phyloP scores from a whole-genome alignment of 1,139 yeast genomes.

The Ogataea hybrid region DNA sequence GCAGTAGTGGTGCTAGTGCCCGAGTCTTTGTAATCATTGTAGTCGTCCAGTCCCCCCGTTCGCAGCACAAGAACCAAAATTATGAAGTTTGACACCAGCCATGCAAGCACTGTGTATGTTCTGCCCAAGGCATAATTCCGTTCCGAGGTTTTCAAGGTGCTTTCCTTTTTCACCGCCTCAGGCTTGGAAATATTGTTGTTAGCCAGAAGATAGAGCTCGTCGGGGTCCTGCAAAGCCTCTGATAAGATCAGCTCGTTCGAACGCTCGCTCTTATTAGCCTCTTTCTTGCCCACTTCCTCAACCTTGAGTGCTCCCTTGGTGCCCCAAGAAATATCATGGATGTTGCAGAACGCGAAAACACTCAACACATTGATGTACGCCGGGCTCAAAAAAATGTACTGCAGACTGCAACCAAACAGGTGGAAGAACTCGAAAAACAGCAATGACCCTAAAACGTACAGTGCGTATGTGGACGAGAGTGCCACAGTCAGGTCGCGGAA shows the following conservation, averaged over 20 bases:
- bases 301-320: slow-evolving; percentile 62
- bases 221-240: slow-evolving; percentile 31
- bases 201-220: slow-evolving; percentile 27
- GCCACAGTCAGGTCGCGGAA: slow-evolving; percentile 89
- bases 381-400: slow-evolving; percentile 70
- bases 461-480: slow-evolving; percentile 75
- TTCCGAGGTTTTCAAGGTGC: slow-evolving; percentile 45
- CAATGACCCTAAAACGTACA: slow-evolving; percentile 74
- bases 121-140: slow-evolving; percentile 67
- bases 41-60: slow-evolving; percentile 33
- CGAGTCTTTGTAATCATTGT: slow-evolving; percentile 37
- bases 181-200: slow-evolving; percentile 20
- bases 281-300: slow-evolving; percentile 18
- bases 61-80: slow-evolving; percentile 71
- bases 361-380: slow-evolving; percentile 74
- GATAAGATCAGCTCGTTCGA: slow-evolving; percentile 26
- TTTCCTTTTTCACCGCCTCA: slow-evolving; percentile 15
- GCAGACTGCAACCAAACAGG: slow-evolving; percentile 67
- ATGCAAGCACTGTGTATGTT: slow-evolving; percentile 82
- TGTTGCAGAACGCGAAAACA: slow-evolving; percentile 81
- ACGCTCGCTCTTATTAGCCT: slow-evolving; percentile 20
- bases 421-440: slow-evolving; percentile 77
- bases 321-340: slow-evolving; percentile 88
- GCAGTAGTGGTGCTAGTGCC: slow-evolving; percentile 37
- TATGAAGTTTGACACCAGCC: slow-evolving; percentile 80